Conservation (phyloP, 306 rosid genomes). For the Glycine latifolia region DNA sequence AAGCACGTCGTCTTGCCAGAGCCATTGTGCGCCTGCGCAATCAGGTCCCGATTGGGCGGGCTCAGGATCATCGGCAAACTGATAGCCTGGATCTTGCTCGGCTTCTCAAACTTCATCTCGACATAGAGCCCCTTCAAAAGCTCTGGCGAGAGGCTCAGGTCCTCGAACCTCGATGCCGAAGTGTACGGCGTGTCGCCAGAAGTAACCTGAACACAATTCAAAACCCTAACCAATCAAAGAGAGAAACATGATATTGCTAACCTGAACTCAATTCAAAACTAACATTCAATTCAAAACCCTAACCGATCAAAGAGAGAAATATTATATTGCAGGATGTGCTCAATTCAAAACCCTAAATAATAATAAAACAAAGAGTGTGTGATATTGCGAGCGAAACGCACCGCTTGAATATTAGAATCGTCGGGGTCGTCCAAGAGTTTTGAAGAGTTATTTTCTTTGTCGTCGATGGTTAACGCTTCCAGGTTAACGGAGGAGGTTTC, state of each 20-base stretch:
- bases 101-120: slow-evolving; percentile 88
- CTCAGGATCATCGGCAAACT: slow-evolving; percentile 88
- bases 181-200: slow-evolving; percentile 75
- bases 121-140: slow-evolving; percentile 80
- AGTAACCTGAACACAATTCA: slow-evolving; percentile 58
- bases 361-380: too few species aligned
- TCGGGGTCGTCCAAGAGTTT: slow-evolving; percentile 79
- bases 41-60: slow-evolving; percentile 77
- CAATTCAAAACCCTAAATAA: neutral
- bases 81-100: slow-evolving; percentile 88
- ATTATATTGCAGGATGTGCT: neutral
- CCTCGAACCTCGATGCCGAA: slow-evolving; percentile 83
- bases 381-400: slow-evolving; percentile 57
- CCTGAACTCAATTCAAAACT: neutral
- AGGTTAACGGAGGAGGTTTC: slow-evolving; percentile 48
- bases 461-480: slow-evolving; percentile 60
- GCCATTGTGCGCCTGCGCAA: slow-evolving; percentile 96
- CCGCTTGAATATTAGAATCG: slow-evolving; percentile 78
- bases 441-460: slow-evolving; percentile 30
- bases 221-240: too few species aligned
- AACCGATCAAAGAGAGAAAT: neutral
- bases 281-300: neutral
- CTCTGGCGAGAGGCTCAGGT: slow-evolving; percentile 69
- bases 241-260: too few species aligned
- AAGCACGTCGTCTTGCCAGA: slow-evolving; percentile 97